Evolutionary conservation across 306 rosid species (phyloP).

Genomic region (Fagus crenata): DNA sequence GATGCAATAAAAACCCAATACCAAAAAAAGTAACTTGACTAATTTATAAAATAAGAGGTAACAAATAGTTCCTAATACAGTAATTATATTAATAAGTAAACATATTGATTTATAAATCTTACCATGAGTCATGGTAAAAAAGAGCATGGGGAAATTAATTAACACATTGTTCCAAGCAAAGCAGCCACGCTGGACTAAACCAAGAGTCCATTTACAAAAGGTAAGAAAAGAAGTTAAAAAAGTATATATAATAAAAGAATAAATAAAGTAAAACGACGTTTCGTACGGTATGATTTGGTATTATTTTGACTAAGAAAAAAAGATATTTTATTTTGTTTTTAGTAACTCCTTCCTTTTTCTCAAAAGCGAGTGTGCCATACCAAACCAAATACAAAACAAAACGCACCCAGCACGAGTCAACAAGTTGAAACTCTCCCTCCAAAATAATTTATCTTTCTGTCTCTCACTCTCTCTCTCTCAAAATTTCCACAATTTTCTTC

Average conservation of each 20-base stretch:
- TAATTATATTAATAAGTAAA: no score
- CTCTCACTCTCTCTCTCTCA: conserved; percentile 11
- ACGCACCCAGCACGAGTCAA: conserved; percentile 24
- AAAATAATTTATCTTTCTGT: neutral
- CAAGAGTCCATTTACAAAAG: no score
- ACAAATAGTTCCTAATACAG: no score
- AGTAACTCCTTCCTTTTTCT: neutral
- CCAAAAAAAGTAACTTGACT: no score
- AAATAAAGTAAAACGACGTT: neutral
- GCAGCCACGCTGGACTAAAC: no score
- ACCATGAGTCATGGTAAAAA: no score
- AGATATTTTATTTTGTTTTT: no score
- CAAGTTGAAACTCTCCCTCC: conserved; percentile 28
- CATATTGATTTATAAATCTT: no score
- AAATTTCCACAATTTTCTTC: neutral
- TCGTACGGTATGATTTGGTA: neutral
- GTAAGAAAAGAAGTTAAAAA: neutral
- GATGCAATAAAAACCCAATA: no score
- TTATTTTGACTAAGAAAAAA: neutral
- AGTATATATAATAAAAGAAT: neutral
- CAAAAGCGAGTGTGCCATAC: neutral
- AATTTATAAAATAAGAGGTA: no score
- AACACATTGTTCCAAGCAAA: no score
- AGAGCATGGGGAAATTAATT: no score
- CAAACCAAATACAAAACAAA: neutral